Percentiles rank a stretch among this genome's conserved stretches.
Evolutionary conservation across 2,329 filamentous ascomycete species (phyloP).

Genomic region (Ophiostoma montium): DNA sequence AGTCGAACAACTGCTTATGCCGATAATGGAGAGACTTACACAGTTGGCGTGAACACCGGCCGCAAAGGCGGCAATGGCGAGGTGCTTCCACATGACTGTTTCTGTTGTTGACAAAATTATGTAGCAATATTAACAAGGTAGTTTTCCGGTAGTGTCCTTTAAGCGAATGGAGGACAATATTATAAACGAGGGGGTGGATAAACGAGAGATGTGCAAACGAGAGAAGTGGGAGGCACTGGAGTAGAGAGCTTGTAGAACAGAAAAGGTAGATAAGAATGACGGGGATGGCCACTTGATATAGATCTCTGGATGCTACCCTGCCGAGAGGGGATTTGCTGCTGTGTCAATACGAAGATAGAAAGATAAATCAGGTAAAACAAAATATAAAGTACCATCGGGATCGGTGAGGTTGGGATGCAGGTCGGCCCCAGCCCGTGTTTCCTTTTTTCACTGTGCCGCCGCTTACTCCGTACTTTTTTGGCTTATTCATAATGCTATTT

Average conservation of each 20-base stretch:
- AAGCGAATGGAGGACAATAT: neutral
- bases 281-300: neutral
- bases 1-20: neutral
- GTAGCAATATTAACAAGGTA: too few relatives aligned
- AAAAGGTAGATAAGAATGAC: neutral
- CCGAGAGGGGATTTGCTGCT: too few relatives aligned
- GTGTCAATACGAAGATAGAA: neutral
- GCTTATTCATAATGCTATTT: neutral
- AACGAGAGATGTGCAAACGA: too few relatives aligned
- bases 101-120: neutral
- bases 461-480: neutral
- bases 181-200: too few relatives aligned
- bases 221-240: too few relatives aligned
- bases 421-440: neutral
- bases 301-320: too few relatives aligned
- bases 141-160: neutral
- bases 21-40: neutral
- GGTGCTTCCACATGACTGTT: constrained; percentile 2
- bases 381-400: neutral
- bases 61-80: constrained; percentile 2
- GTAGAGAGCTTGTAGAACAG: too few relatives aligned
- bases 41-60: constrained; percentile 1
- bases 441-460: neutral
- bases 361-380: neutral
- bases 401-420: neutral